Conservation (phyloP, 441 rosid genomes). For the Populus tomentosa region DNA sequence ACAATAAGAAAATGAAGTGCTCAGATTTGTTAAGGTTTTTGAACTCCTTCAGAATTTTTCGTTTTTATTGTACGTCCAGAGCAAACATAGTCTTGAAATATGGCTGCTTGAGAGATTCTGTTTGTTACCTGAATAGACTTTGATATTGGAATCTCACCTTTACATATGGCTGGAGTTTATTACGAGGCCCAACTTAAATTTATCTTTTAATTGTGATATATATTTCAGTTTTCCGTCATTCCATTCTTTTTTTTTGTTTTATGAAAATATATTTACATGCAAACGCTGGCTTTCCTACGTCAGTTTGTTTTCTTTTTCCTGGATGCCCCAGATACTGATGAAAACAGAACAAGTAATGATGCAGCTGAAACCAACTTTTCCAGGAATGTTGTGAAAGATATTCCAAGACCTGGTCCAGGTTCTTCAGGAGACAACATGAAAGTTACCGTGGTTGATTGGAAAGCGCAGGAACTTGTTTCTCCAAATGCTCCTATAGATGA, state of each 20-base stretch:
- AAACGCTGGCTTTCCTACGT: neutral
- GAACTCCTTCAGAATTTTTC: neutral
- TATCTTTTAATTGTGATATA: neutral
- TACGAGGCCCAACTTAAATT: neutral
- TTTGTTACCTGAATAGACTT: neutral
- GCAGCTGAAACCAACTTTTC: slow-evolving; percentile 10
- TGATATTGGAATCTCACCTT: neutral
- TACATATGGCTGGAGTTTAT: neutral
- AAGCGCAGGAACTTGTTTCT: slow-evolving; percentile 10
- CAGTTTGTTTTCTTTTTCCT: neutral
- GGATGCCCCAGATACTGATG: slow-evolving; percentile 25
- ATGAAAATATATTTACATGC: neutral
- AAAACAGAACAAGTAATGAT: slow-evolving; percentile 12
- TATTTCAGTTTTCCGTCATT: neutral
- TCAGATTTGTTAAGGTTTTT: neutral
- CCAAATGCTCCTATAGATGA: neutral
- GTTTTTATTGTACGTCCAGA: neutral
- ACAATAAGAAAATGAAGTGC: neutral
- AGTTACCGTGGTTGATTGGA: slow-evolving; percentile 12
- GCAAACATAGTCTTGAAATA: neutral
- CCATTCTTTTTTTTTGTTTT: neutral
- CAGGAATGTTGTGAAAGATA: slow-evolving; percentile 18
- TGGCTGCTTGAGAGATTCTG: neutral
- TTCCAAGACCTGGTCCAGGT: slow-evolving; percentile 8
- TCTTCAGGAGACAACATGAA: slow-evolving; percentile 15